Evolutionary conservation across 2,329 filamentous ascomycete genomes (phyloP), one percentile per base, ranked within the genome.

Genomic region (Ceratocystis ficicola): DNA sequence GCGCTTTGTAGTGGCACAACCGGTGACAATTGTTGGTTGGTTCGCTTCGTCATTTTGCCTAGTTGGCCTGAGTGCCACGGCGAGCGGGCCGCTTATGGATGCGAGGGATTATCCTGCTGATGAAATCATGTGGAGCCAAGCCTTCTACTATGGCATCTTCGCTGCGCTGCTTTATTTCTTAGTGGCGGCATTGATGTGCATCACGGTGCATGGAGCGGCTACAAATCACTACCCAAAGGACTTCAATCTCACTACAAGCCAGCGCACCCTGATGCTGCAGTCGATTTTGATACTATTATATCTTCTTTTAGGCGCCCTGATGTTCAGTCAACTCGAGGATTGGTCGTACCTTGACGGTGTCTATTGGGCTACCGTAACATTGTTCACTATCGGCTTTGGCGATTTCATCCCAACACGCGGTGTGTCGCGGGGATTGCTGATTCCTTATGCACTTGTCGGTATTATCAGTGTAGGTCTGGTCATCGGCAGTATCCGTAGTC

Each of bases 201-300:
- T 90, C 65, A 96, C 93, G 25, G 90, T 93, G 76, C 80, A 86
- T 66, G 90, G 90, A 7, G 92, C 91, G 60, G 82, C 84, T 17
- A 71, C 72, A 0, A 78, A 79, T 1, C 87, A 89, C 70, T 96
- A 95, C 71, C 81, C 81, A 5, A 87, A 89, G 70, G 86, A 90
- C 71, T 96, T 96, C 70, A 78, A 82, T 70, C 79, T 96, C 28
- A 92, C 88, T 0, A 83, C 86, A 64, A 87, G 87, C 68, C 92
- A 96, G 74, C 83, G 92, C 8, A 96, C 90, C 0, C 77, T 96
- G 25, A 96, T 96, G 79, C 76, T 96, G 32, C 92, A 96, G 75
- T 95, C 90, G 1, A 95, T 95, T 75, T 78, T 88, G 65, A 89
- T 95, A 72, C 86, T 95, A 63, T 76, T 89, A 61, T 96, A 94